Conservation (phyloP, 257 asterid genomes). For the Forsythia suspensa region DNA sequence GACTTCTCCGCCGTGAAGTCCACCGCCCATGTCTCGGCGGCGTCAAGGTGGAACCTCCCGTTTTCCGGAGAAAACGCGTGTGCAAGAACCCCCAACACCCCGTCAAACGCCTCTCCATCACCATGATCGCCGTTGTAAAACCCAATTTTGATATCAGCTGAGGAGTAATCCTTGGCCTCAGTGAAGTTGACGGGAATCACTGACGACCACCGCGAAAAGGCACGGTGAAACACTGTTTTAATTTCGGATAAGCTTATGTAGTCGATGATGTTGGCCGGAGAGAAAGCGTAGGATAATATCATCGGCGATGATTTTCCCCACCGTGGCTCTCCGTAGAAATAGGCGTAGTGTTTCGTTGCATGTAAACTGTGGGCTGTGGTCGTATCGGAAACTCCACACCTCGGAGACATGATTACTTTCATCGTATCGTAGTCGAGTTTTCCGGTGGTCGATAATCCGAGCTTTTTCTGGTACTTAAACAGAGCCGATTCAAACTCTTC, state of each 20-base stretch:
- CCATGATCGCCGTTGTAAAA: constrained; percentile 87
- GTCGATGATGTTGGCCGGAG: constrained; percentile 47
- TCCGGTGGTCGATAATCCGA: constrained; percentile 57
- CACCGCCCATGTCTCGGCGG: constrained; percentile 84
- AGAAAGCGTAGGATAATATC: constrained; percentile 67
- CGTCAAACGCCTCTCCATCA: constrained; percentile 86
- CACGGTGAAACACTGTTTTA: constrained; percentile 35
- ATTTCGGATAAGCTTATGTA: constrained; percentile 42
- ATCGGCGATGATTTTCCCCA: constrained; percentile 53
- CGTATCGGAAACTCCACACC: constrained; percentile 70
- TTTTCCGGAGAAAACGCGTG: constrained; percentile 95
- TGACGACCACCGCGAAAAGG: constrained; percentile 82
- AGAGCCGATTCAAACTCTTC: constrained; percentile 59
- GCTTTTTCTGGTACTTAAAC: constrained; percentile 48
- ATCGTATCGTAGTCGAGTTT: constrained; percentile 58
- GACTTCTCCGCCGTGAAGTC: constrained; percentile 57
- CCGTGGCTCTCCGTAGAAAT: constrained; percentile 60
- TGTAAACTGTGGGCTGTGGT: constrained; percentile 15
- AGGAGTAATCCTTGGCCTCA: constrained; percentile 43
- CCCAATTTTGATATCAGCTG: constrained; percentile 78
- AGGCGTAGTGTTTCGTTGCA: constrained; percentile 47
- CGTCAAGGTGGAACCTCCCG: constrained; percentile 83
- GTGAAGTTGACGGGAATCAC: constrained; percentile 85
- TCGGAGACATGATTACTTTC: constrained; percentile 49
- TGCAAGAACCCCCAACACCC: constrained; percentile 72